phyloP scores from a whole-genome alignment of 768 basidiomycete species.

The Russula sp. region DNA sequence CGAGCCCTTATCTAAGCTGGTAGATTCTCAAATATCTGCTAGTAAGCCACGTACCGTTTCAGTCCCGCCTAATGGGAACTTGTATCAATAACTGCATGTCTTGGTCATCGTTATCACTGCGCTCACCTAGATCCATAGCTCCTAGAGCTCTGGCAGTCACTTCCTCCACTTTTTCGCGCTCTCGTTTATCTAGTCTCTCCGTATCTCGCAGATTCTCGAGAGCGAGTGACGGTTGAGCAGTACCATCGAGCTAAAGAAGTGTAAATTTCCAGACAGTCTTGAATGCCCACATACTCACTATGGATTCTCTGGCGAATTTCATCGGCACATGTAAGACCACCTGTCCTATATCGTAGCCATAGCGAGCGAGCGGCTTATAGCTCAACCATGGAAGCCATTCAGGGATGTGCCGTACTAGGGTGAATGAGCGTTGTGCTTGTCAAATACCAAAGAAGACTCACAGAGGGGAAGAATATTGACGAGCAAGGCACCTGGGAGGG shows the following conservation, averaged over 20 bases:
- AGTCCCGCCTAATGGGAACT: neutral
- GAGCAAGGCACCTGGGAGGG: neutral
- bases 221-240: no score
- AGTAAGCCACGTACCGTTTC: constrained; percentile 9
- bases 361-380: constrained; percentile 12
- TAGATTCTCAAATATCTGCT: neutral
- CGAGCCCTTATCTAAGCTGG: neutral
- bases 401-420: constrained; percentile 11
- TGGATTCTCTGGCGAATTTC: neutral
- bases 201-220: no score
- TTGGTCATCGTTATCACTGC: no score
- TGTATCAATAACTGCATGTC: no score
- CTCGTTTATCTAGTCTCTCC: no score
- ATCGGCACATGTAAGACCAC: constrained; percentile 4
- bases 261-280: neutral
- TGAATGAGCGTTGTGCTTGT: neutral
- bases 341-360: neutral
- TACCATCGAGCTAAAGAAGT: no score
- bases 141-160: no score
- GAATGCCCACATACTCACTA: neutral
- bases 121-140: no score
- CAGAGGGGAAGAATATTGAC: constrained; percentile 10
- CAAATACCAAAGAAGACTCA: neutral
- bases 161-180: no score
- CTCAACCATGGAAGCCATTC: constrained; percentile 19